phyloP scores from a whole-genome alignment of 768 basidiomycete species.

The Boletus edulis region DNA sequence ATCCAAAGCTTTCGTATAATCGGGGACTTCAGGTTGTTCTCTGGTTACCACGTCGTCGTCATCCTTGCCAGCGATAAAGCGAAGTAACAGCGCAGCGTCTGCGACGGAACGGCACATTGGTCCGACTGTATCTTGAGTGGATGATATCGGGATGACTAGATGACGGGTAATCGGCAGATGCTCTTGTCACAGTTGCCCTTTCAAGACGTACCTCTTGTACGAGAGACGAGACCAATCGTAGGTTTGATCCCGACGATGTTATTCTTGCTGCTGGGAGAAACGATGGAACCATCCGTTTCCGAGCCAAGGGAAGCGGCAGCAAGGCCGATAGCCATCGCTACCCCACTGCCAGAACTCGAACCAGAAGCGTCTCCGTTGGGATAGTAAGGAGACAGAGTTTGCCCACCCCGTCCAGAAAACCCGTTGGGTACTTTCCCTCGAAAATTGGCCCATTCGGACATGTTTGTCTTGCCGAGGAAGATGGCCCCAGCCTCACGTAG shows the following conservation, averaged over 20 bases:
- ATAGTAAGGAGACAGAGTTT: slow-evolving; percentile 41
- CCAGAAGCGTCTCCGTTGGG: slow-evolving; percentile 41
- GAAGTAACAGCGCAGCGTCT: slow-evolving; percentile 55
- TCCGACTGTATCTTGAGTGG: slow-evolving; percentile 57
- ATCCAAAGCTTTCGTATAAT: slow-evolving; percentile 54
- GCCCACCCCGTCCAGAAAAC: slow-evolving; percentile 48
- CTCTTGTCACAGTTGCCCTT: neutral
- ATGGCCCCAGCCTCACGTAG: slow-evolving; percentile 35
- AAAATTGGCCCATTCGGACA: slow-evolving; percentile 45
- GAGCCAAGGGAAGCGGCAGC: slow-evolving; percentile 42
- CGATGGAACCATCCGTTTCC: slow-evolving; percentile 51
- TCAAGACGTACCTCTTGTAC: slow-evolving; percentile 30
- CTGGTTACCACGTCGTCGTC: slow-evolving; percentile 51
- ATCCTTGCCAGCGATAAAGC: slow-evolving; percentile 51
- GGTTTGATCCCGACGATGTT: slow-evolving; percentile 44
- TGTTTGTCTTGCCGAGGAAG: slow-evolving; percentile 42
- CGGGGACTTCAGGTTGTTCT: slow-evolving; percentile 52
- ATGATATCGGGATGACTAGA: slow-evolving; percentile 55
- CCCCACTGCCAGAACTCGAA: slow-evolving; percentile 43
- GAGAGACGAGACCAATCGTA: slow-evolving; percentile 40
- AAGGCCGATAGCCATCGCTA: slow-evolving; percentile 42
- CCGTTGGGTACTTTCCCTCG: slow-evolving; percentile 40
- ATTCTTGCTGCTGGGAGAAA: slow-evolving; percentile 38
- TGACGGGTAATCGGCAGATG: neutral
- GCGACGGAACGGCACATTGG: slow-evolving; percentile 53